phyloP scores from a whole-genome alignment of 192 early-diverging fungal species.

The Martensiomyces pterosporus region DNA sequence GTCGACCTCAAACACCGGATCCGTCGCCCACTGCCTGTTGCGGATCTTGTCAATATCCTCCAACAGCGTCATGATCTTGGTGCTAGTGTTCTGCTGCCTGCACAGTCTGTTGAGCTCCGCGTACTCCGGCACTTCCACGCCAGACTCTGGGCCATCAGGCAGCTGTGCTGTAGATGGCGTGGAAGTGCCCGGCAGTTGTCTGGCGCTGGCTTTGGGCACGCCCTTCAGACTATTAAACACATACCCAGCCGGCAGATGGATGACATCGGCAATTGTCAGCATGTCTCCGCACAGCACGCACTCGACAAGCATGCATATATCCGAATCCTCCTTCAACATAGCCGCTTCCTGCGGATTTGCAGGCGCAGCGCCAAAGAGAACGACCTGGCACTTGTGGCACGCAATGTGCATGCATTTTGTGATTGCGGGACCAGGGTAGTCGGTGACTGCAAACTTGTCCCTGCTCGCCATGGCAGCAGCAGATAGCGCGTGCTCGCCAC shows the following conservation, averaged over 20 bases:
- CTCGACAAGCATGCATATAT: slow-evolving; percentile 25
- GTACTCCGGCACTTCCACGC: slow-evolving; percentile 8
- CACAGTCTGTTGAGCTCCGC: slow-evolving; percentile 32
- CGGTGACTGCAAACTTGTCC: slow-evolving; percentile 9
- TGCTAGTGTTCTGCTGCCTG: slow-evolving; percentile 35
- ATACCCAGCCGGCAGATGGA: slow-evolving; percentile 13
- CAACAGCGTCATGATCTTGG: slow-evolving; percentile 25
- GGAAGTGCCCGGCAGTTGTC: too few species aligned
- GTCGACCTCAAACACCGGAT: slow-evolving; percentile 34
- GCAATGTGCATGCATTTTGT: slow-evolving; percentile 40
- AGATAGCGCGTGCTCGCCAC: slow-evolving; percentile 19
- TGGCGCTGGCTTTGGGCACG: too few species aligned
- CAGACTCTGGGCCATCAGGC: slow-evolving; percentile 1
- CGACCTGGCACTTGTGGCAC: slow-evolving; percentile 31
- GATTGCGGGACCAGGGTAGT: slow-evolving; percentile 33
- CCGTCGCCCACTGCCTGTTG: slow-evolving; percentile 23
- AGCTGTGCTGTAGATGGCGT: too few species aligned
- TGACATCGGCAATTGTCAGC: slow-evolving; percentile 20
- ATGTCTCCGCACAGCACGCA: slow-evolving; percentile 40
- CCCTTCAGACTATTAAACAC: too few species aligned
- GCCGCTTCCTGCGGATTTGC: slow-evolving; percentile 8
- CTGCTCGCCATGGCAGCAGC: slow-evolving; percentile 1
- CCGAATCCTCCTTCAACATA: too few species aligned
- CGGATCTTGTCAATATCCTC: slow-evolving; percentile 38
- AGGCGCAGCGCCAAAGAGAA: slow-evolving; percentile 21